Conservation (phyloP, 2,329 filamentous ascomycete species). For the Fusarium udum region DNA sequence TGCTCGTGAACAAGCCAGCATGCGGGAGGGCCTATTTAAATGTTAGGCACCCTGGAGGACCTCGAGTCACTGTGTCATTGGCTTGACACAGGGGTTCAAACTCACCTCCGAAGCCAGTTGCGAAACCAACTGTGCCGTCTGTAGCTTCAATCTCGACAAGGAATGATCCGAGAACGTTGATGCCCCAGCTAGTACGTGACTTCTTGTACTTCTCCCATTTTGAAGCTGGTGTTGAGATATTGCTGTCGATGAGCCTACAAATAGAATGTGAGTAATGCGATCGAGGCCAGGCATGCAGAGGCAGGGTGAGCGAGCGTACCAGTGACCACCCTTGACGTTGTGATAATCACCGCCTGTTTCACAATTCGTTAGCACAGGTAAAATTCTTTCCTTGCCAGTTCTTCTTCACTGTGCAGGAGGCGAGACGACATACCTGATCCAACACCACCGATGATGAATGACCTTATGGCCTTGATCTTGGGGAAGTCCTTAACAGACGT, state of each 20-base stretch:
- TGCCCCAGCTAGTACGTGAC: constrained; percentile 91
- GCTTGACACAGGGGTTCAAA: background rate
- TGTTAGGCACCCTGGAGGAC: constrained; percentile 3
- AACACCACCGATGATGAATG: constrained; percentile 68
- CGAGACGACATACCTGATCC: constrained; percentile 43
- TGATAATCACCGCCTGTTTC: constrained; percentile 81
- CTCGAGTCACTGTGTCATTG: background rate
- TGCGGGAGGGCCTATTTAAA: constrained; percentile 76
- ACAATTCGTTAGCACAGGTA: background rate
- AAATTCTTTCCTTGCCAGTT: background rate
- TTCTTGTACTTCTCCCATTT: constrained; percentile 87
- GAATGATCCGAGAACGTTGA: constrained; percentile 94
- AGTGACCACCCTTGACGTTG: constrained; percentile 82
- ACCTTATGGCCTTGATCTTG: constrained; percentile 78
- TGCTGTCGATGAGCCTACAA: constrained; percentile 85
- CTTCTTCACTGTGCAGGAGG: background rate
- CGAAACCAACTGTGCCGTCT: constrained; percentile 93
- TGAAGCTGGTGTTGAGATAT: constrained; percentile 93
- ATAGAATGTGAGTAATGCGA: constrained; percentile 8
- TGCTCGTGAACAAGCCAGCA: constrained; percentile 96
- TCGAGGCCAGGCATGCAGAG: background rate
- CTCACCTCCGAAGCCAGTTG: constrained; percentile 86
- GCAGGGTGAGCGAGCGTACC: constrained; percentile 53
- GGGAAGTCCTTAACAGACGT: constrained; percentile 69
- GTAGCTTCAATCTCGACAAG: constrained; percentile 88